These are phyloP conservation scores for Penicillium robsamsonii DNA, from an alignment of 495 filamentous ascomycete species.

Conservation along the genomic window DNA sequence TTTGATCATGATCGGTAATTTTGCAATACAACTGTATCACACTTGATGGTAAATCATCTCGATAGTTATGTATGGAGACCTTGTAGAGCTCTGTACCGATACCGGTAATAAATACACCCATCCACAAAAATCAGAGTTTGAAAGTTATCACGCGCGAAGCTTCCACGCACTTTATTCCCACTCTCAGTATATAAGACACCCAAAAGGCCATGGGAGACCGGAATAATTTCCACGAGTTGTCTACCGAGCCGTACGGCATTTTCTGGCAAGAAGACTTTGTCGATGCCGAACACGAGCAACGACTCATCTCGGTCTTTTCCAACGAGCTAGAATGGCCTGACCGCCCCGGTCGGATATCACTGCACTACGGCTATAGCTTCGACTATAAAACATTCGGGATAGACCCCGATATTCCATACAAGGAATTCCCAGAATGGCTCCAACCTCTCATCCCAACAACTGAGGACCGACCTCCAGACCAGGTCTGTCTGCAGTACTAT, in stretches of 20 bases:
- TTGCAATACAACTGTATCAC: neutral
- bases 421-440: constrained; percentile 41
- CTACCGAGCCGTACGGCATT: constrained; percentile 31
- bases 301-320: constrained; percentile 35
- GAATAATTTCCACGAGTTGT: constrained; percentile 27
- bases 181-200: neutral
- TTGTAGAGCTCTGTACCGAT: neutral
- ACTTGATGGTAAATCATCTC: neutral
- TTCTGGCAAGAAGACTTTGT: constrained; percentile 39
- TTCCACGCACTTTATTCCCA: neutral
- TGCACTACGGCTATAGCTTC: constrained; percentile 45
- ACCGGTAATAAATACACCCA: constrained; percentile 5
- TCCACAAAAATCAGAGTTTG: constrained; percentile 9
- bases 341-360: constrained; percentile 36
- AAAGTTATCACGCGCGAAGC: neutral
- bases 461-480: constrained; percentile 38
- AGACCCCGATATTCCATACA: constrained; percentile 39
- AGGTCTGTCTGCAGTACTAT: constrained; percentile 46
- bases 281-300: constrained; percentile 30
- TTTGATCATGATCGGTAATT: neutral
- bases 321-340: constrained; percentile 37
- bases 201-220: constrained; percentile 8
- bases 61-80: neutral
- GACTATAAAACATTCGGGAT: constrained; percentile 45
- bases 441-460: constrained; percentile 37